These are phyloP conservation scores for Myxozyma sirexii DNA, from an alignment of 805 yeast species.

Conservation along the genomic window DNA sequence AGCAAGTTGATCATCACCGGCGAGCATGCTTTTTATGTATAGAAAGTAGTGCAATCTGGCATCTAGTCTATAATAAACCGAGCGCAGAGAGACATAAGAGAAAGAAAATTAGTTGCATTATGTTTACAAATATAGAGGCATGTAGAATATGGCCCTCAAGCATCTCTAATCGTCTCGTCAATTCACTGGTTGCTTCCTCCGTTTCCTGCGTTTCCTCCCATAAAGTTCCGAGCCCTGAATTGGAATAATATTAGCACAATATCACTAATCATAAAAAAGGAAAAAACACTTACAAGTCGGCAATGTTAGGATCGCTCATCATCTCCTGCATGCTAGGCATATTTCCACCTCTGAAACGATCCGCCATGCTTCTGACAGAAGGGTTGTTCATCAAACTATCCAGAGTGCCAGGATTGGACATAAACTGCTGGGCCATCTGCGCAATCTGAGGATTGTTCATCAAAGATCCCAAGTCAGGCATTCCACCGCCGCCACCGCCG, in stretches of 20 bases:
- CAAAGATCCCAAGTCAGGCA: constrained; percentile 67
- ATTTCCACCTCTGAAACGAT: constrained; percentile 59
- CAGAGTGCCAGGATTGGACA: constrained; percentile 82
- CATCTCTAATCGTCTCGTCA: neutral
- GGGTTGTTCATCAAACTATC: constrained; percentile 78
- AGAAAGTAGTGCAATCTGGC: neutral
- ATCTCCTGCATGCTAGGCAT: constrained; percentile 66
- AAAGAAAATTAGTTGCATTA: neutral
- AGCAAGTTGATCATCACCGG: constrained; percentile 26
- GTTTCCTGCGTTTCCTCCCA: constrained; percentile 25
- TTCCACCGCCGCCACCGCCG: constrained; percentile 73
- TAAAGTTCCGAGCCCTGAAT: constrained; percentile 26
- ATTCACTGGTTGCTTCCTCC: neutral
- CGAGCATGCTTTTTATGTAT: neutral
- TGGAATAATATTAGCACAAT: neutral
- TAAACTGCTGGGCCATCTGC: constrained; percentile 85
- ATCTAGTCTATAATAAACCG: neutral
- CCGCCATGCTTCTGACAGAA: constrained; percentile 80
- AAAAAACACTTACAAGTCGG: constrained; percentile 22
- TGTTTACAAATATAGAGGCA: neutral
- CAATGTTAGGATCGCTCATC: constrained; percentile 68
- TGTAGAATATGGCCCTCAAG: neutral
- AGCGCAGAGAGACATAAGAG: constrained; percentile 1
- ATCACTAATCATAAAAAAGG: neutral
- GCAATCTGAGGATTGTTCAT: constrained; percentile 89